Percentiles rank a stretch among this genome's conserved stretches.
phyloP scores from a whole-genome alignment of 2,329 filamentous ascomycete species.

The Talaromyces piceae region DNA sequence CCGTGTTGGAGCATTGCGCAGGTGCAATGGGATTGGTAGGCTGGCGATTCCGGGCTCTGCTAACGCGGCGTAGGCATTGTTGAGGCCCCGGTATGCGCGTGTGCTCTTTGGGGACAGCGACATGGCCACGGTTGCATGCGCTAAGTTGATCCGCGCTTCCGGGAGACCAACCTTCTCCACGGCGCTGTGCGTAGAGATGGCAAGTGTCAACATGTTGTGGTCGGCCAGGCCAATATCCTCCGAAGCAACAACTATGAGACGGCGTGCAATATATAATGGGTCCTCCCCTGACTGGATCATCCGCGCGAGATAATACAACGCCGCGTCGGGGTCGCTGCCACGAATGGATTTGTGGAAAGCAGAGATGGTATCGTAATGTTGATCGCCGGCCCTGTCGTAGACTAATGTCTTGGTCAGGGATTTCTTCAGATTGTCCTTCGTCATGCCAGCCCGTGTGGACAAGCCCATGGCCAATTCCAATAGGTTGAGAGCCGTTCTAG shows the following conservation, averaged over 20 bases:
- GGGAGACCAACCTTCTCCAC: conserved; percentile 92
- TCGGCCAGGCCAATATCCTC: conserved; percentile 92
- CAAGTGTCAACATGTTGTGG: conserved; percentile 71
- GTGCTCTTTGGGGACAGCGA: conserved; percentile 79
- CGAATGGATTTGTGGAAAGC: conserved; percentile 95
- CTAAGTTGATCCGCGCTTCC: conserved; percentile 85
- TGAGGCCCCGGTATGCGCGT: conserved; percentile 72
- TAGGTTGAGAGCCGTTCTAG: conserved; percentile 83
- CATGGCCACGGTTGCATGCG: conserved; percentile 77
- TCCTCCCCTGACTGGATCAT: conserved; percentile 97
- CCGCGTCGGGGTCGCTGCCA: conserved; percentile 76
- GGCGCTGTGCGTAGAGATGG: conserved; percentile 77
- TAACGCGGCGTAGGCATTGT: conserved; percentile 70
- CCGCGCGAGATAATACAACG: conserved; percentile 87
- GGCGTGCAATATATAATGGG: conserved; percentile 80
- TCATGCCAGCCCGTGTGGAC: conserved; percentile 56
- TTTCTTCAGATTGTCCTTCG: conserved; percentile 68
- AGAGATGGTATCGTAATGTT: conserved; percentile 96
- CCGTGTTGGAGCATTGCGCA: conserved; percentile 85
- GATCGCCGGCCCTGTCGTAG: conserved; percentile 89
- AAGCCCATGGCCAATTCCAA: conserved; percentile 82
- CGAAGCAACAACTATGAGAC: conserved; percentile 89
- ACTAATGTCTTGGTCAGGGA: conserved; percentile 86
- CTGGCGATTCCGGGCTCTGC: conserved; percentile 75
- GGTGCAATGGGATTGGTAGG: conserved; percentile 74